phyloP scores from a whole-genome alignment of 192 early-diverging fungal genomes.

The Podila minutissima region DNA sequence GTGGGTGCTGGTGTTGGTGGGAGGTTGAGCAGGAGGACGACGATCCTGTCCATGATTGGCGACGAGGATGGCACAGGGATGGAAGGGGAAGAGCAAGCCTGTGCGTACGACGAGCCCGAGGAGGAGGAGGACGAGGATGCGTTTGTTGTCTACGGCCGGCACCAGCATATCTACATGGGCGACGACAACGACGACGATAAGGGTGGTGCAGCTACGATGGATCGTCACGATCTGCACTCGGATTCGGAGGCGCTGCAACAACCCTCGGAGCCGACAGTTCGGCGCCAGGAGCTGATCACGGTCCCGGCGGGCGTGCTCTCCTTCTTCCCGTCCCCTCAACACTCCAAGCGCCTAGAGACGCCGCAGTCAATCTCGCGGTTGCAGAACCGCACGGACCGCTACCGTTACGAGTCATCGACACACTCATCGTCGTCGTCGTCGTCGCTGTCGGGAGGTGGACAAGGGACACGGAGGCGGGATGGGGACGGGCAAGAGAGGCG shows the following conservation, averaged over 20 bases:
- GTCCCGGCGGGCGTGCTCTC: constrained; percentile 37
- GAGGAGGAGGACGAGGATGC: neutral
- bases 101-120: neutral
- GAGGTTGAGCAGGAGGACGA: neutral
- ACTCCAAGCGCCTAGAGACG: constrained; percentile 38
- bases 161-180: constrained; percentile 31
- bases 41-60: neutral
- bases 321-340: constrained; percentile 39
- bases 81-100: neutral
- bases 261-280: neutral
- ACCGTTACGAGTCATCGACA: neutral
- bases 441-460: constrained; percentile 12
- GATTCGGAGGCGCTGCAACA: neutral
- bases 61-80: neutral
- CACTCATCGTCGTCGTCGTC: constrained; percentile 17
- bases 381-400: constrained; percentile 11
- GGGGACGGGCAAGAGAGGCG: neutral
- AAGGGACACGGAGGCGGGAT: neutral
- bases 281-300: constrained; percentile 38
- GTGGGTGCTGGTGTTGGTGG: neutral
- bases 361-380: constrained; percentile 38
- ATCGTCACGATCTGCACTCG: too few species aligned
- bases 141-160: constrained; percentile 28
- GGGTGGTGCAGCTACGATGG: neutral
- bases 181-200: constrained; percentile 18